Base-by-base conservation (phyloP, 495 filamentous ascomycete genomes). In the Zalerion maritima region DNA sequence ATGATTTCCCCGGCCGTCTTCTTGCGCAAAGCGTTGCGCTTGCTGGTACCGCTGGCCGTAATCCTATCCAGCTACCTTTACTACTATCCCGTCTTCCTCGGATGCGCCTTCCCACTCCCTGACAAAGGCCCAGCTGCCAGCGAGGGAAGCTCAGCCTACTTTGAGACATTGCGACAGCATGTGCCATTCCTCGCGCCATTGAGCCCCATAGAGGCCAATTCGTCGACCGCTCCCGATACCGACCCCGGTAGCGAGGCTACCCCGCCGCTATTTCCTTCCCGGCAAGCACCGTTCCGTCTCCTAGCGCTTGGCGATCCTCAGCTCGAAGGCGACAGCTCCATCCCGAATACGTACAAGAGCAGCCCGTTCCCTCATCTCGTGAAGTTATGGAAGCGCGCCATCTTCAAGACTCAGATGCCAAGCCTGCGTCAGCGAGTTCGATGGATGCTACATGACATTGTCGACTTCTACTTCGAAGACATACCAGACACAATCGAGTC, bases 301-400 rank as follows among this genome's bases (percentile, higher is more conserved):
- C 77, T 97, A 14, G 73, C 83, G 8, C 73, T 97, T 24, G 89
- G 78, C 33, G 89, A 97, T 57, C 89, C 89, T 1, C 89, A 97
- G 47, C 68, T 97, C 15, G 89, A 97, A 52, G 89, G 89, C 41
- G 84, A 94, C 49, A 81, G 80, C 9, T 81, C 79, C 3, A 73
- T 94, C 18, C 69, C 69, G 9, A 63, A 67, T 29, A 57, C 68
- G 4, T 60, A 72, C 22, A 60, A 71, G 36, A 63, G 69, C 31
- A 51, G 64, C 16, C n/a, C n/a, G n/a, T 63, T 79, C 18, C 73
- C 75, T 1, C 68, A 78, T 36, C 41, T 72, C 14, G 45, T 47
- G 14, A 59, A 51, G 37, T 62, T 76, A 32, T 63, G 67, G 57
- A 45, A 47, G 17, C 58, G 62, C 43, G 42, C 64, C 29, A 56